Evolutionary conservation across 192 early-diverging fungal species (phyloP), one percentile per base, ranked within the genome.

Genomic region (Coemansia sp.): DNA sequence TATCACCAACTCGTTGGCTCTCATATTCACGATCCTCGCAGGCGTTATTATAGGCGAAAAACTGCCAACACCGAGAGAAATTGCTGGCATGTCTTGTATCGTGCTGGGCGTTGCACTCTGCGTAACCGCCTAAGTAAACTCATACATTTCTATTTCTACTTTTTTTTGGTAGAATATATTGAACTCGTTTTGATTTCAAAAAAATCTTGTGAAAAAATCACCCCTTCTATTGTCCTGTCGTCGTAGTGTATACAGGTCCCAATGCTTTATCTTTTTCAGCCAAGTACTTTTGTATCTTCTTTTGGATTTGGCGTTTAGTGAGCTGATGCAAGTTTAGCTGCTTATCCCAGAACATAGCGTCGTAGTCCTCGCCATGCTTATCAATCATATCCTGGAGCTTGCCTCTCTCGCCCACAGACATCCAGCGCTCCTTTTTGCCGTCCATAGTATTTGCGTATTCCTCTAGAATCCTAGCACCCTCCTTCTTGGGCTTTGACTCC

Each of bases 1-100:
- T 0, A 95, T 97, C 22, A 92, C 95, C 52, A 97, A 95, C 78
- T 92, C 93, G 50, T 82, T 98, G 31, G 93, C 96, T 0, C 91
- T 97, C 70, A 90, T 93, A 27, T 92, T 97, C 62, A 97, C 95
- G 0, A 79, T 90, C 33, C 66, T 97, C 22, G 90, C 93, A 1
- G 95, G 95, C 18, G 80, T 87, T 9, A 75, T 93, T 4, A 64
- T 98, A 9, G 96, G 95, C 9, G 96, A 98, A 72, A 70, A 88
- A 22, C 69, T 90, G 31, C 91, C 92, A 27, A 79, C 88, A 5
- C 82, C 73, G 64, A 86, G 86, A 13, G 86, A 88, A 5, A 85
- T 87, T 75, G n/a, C 89, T 29, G 92, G 92, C 1, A 92, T 93
- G 87, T 70, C 64, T 9, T 76, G 92, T 61, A 86, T 95, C 16